Percentiles rank a stretch among this genome's conserved stretches.
Evolutionary conservation across 257 asterid genomes (phyloP).

Genomic region (Solanum lycopersicoides): DNA sequence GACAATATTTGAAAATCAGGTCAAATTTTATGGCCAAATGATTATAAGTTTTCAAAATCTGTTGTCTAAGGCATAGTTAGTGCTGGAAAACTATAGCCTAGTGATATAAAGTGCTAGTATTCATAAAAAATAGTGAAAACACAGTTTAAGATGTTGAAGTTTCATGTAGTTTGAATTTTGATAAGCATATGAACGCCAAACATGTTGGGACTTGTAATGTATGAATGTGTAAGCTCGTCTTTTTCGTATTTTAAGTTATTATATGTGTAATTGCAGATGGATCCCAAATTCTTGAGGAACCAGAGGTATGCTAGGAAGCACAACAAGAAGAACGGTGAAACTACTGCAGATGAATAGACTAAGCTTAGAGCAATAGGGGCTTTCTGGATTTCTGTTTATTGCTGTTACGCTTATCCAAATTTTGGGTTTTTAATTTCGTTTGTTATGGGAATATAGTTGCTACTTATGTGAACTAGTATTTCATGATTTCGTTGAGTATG

Average conservation of each 20-base stretch:
- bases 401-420: background rate
- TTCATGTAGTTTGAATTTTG: background rate
- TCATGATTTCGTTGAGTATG: background rate
- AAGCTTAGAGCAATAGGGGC: background rate
- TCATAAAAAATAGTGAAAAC: background rate
- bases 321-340: slow-evolving; percentile 5
- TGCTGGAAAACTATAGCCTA: background rate
- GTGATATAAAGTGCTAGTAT: background rate
- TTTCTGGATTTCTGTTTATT: background rate
- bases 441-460: background rate
- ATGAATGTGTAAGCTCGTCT: background rate
- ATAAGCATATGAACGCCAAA: background rate
- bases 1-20: background rate
- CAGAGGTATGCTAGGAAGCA: slow-evolving; percentile 21
- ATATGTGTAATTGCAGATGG: background rate
- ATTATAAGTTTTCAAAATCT: background rate
- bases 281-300: slow-evolving; percentile 20
- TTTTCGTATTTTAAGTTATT: background rate
- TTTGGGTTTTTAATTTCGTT: background rate
- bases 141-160: background rate
- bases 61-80: background rate
- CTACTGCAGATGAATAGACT: slow-evolving; percentile 1
- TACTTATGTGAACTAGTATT: background rate
- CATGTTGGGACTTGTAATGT: background rate
- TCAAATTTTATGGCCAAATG: background rate